Percentiles rank a stretch among this genome's conserved stretches.
Evolutionary conservation across 2,329 filamentous ascomycete species (phyloP).

Genomic region (Macroventuria anomochaeta): DNA sequence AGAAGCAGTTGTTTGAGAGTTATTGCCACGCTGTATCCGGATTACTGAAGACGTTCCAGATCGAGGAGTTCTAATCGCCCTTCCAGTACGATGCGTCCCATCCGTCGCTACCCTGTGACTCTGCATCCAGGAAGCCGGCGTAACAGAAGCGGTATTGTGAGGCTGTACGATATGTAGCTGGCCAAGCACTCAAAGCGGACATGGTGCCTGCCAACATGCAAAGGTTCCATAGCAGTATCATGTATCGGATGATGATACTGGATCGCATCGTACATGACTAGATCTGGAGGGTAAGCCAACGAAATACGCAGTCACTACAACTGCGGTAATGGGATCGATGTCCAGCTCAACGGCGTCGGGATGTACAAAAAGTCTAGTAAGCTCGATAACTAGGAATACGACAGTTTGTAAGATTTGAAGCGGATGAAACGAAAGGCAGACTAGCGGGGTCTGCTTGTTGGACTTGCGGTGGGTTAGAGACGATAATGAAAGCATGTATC

Average conservation of each 20-base stretch:
- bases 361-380: not conserved
- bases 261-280: constrained; percentile 23
- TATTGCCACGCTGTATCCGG: constrained; percentile 11
- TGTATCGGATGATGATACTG: constrained; percentile 13
- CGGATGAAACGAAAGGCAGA: not conserved
- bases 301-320: constrained; percentile 18
- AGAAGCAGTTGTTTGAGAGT: constrained; percentile 17
- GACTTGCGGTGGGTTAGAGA: not conserved
- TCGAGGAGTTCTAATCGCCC: constrained; percentile 13
- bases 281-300: constrained; percentile 18
- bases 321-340: constrained; percentile 21
- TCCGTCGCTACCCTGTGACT: constrained; percentile 10
- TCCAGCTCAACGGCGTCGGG: constrained; percentile 21
- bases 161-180: constrained; percentile 7
- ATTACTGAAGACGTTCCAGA: constrained; percentile 11
- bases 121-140: constrained; percentile 4
- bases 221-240: constrained; percentile 19
- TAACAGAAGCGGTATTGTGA: constrained; percentile 20
- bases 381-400: not conserved
- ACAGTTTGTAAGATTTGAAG: constrained; percentile 5
- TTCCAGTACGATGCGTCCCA: constrained; percentile 14
- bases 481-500: constrained; percentile 19
- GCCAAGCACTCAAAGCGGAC: constrained; percentile 14
- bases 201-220: constrained; percentile 18
- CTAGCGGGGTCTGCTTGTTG: not conserved